A percentile compares a stretch with the other conserved stretches of the same genome.
phyloP scores from a whole-genome alignment of 2,329 filamentous ascomycete species.

The Xylariaceae sp. region DNA sequence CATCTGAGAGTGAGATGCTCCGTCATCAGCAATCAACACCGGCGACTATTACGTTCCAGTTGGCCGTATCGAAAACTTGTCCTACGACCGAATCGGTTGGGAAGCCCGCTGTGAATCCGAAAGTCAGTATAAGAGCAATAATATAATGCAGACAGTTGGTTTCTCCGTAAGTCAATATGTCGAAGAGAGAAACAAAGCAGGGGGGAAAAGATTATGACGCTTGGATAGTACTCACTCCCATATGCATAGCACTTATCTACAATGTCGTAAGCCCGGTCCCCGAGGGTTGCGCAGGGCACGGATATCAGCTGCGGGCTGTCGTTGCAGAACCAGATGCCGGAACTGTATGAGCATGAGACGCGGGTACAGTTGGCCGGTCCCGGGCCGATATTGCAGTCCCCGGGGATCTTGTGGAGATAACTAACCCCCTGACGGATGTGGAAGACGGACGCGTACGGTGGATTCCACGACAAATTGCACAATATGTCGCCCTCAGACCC shows the following conservation, averaged over 20 bases:
- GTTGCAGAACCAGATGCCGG: conserved; percentile 21
- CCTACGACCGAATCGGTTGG: conserved; percentile 14
- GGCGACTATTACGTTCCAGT: conserved; percentile 17
- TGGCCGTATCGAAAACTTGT: conserved; percentile 13
- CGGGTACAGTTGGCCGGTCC: conserved; percentile 17
- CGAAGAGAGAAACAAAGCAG: neutral
- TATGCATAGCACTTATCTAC: conserved; percentile 15
- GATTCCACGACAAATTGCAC: conserved; percentile 9
- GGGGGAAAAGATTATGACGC: too few species aligned
- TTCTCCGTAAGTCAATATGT: neutral
- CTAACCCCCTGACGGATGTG: conserved; percentile 14
- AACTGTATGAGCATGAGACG: conserved; percentile 17
- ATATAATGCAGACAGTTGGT: neutral
- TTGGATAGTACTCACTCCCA: conserved; percentile 6
- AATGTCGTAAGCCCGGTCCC: conserved; percentile 14
- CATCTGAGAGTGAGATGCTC: neutral
- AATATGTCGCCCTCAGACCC: conserved; percentile 2
- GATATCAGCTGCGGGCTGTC: conserved; percentile 12
- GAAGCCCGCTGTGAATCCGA: neutral
- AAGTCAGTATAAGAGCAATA: neutral
- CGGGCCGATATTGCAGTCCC: conserved; percentile 15
- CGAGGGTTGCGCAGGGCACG: conserved; percentile 16
- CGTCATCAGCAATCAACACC: conserved; percentile 11
- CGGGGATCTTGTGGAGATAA: conserved; percentile 13
- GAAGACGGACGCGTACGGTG: conserved; percentile 15